These are phyloP conservation scores for Populus deltoides DNA, from an alignment of 345 rosid species.

Conservation along the genomic window DNA sequence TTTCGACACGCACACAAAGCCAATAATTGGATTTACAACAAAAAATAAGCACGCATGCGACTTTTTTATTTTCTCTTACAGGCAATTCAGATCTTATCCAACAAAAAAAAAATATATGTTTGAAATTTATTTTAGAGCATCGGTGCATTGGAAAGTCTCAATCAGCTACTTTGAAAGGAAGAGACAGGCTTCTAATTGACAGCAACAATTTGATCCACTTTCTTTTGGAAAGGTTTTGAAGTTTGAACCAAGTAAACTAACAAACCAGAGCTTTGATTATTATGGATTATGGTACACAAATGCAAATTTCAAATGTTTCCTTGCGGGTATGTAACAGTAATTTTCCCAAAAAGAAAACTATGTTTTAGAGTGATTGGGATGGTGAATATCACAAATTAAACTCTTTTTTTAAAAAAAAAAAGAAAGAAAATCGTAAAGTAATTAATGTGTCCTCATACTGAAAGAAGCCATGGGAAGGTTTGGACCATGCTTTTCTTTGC, in stretches of 20 bases:
- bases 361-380: too few species aligned
- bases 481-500: too few species aligned
- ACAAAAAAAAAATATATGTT: too few species aligned
- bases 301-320: neutral
- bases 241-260: neutral
- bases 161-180: neutral
- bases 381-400: too few species aligned
- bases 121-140: neutral
- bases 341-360: too few species aligned
- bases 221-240: neutral
- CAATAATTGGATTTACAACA: neutral
- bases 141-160: neutral
- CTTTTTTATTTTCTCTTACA: neutral
- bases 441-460: too few species aligned
- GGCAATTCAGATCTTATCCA: neutral
- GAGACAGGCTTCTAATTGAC: neutral
- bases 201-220: neutral
- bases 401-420: too few species aligned
- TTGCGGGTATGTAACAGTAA: neutral
- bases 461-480: too few species aligned
- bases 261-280: neutral
- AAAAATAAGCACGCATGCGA: neutral
- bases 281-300: neutral
- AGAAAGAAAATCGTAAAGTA: too few species aligned
- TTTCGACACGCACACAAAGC: neutral